Percentiles rank a stretch among this genome's conserved stretches.
phyloP scores from a whole-genome alignment of 1,139 yeast species.

The Lizanozyma gosingica region DNA sequence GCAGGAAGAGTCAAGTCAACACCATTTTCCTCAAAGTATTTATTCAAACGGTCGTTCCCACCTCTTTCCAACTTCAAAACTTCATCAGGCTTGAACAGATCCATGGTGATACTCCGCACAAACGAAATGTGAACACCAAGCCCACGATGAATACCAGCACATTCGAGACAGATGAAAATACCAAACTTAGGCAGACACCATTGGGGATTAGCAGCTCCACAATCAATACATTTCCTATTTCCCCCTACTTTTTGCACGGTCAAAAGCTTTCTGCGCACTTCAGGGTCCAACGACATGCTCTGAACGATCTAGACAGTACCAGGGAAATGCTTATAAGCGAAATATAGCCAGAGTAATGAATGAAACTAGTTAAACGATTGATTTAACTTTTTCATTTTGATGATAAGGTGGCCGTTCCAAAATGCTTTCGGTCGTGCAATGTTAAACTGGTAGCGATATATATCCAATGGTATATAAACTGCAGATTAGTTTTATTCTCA shows the following conservation, averaged over 20 bases:
- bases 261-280: slow-evolving; percentile 73
- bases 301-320: no score
- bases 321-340: no score
- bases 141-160: slow-evolving; percentile 96
- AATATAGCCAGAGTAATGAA: no score
- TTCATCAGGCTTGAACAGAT: slow-evolving; percentile 91
- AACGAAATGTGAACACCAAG: slow-evolving; percentile 95
- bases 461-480: no score
- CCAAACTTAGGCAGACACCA: slow-evolving; percentile 99
- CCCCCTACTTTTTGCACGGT: slow-evolving; percentile 72
- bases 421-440: no score
- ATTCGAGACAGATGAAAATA: slow-evolving; percentile 89
- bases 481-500: no score
- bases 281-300: slow-evolving; percentile 72
- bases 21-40: slow-evolving; percentile 67
- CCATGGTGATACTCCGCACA: slow-evolving; percentile 95
- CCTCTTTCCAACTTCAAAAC: slow-evolving; percentile 88
- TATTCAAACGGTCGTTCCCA: slow-evolving; percentile 73
- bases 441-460: no score
- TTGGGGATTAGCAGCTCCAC: slow-evolving; percentile 92
- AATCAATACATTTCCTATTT: slow-evolving; percentile 89
- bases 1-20: slow-evolving; percentile 57
- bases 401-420: no score
- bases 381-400: no score
- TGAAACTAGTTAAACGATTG: no score